Conservation (phyloP, 768 basidiomycete genomes). For the Phylloporus arenicola region DNA sequence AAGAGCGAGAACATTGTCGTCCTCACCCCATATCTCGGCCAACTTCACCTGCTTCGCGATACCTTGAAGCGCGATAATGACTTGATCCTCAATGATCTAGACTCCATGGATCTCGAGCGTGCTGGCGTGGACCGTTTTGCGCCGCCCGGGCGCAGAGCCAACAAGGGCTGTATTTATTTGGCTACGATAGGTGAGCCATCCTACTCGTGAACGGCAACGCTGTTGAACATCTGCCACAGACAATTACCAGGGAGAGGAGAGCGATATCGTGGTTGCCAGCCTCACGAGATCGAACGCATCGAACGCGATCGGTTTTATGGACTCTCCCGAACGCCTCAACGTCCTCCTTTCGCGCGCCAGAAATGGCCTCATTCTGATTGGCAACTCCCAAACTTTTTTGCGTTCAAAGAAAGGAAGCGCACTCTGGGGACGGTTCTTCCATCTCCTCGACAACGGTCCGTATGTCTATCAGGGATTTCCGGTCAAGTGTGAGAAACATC, state of each 20-base stretch:
- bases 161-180: constrained; percentile 40
- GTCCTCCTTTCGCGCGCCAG: constrained; percentile 67
- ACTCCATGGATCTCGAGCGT: constrained; percentile 49
- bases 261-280: constrained; percentile 57
- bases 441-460: constrained; percentile 6
- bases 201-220: neutral
- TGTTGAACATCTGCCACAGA: constrained; percentile 34
- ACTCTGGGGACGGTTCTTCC: constrained; percentile 13
- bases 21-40: constrained; percentile 66
- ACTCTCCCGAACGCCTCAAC: constrained; percentile 60
- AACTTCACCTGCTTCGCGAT: constrained; percentile 45
- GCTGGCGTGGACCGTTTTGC: constrained; percentile 42
- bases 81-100: constrained; percentile 58
- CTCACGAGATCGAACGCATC: constrained; percentile 55
- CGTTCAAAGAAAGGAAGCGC: constrained; percentile 10
- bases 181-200: constrained; percentile 55
- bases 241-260: constrained; percentile 74
- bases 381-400: constrained; percentile 56
- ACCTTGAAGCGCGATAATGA: constrained; percentile 45
- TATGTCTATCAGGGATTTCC: constrained; percentile 39
- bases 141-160: constrained; percentile 36
- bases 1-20: constrained; percentile 57
- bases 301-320: constrained; percentile 67
- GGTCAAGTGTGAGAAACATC: constrained; percentile 50
- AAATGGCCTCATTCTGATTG: constrained; percentile 58